Evolutionary conservation across 2,329 filamentous ascomycete genomes (phyloP).

Genomic region (Aureobasidium sp.): DNA sequence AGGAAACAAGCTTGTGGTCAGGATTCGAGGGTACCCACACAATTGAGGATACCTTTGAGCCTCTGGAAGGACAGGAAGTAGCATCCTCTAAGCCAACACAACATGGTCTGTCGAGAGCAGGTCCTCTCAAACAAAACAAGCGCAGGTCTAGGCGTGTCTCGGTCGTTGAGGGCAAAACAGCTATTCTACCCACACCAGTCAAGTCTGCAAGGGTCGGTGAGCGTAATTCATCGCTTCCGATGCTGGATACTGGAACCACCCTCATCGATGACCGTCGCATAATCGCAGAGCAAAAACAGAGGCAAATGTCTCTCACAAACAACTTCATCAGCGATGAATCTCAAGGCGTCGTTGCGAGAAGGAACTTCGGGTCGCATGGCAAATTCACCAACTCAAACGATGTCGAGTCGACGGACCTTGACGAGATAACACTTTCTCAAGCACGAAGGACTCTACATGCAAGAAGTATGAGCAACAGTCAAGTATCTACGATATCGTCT

Average conservation of each 20-base stretch:
- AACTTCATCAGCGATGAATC: neutral
- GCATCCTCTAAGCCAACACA: neutral
- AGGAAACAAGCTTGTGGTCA: neutral
- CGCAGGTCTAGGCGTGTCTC: neutral
- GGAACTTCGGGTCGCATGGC: neutral
- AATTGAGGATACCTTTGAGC: neutral
- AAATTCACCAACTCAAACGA: neutral
- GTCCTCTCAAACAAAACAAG: neutral
- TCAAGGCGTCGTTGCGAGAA: neutral
- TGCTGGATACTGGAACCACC: neutral
- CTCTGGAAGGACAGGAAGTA: neutral
- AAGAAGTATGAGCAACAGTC: neutral
- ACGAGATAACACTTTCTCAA: conserved; percentile 64
- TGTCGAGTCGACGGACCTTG: conserved; percentile 21
- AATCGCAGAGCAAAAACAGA: neutral
- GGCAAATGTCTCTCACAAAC: neutral
- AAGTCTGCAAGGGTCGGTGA: neutral
- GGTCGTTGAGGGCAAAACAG: neutral
- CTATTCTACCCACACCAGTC: neutral
- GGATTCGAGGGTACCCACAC: conserved; percentile 3
- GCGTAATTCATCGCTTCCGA: neutral
- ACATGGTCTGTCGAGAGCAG: neutral
- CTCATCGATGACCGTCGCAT: neutral
- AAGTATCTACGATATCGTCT: conserved; percentile 8
- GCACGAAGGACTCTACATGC: conserved; percentile 37